Base-by-base conservation (phyloP, 148 eudicot species). In the Fagopyrum homotropicum region DNA sequence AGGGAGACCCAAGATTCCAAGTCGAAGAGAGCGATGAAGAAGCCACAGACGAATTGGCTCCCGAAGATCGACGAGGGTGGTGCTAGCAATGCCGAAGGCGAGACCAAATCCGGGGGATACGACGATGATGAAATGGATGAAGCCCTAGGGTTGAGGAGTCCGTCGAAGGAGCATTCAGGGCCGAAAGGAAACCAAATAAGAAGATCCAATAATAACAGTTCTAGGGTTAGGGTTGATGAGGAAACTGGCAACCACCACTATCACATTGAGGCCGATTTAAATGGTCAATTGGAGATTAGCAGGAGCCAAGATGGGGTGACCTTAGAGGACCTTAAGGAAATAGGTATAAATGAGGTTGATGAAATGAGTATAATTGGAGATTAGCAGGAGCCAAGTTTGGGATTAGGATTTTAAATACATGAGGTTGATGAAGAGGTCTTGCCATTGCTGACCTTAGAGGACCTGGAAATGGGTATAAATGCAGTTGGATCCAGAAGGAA, bases 301-400 rank as follows among this genome's bases (percentile, higher is more conserved):
- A 74, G 78, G 44, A 73, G 76, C 12, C 73, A 76, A 5, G 81
- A 87, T 73, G 90, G 88, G 45, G 88, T 90, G 44, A 85, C 85
- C 44, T 90, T 90, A 4, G 88, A n/a, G n/a, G n/a, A n/a, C n/a
- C n/a, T n/a, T n/a, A n/a, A n/a, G n/a, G n/a, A n/a, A n/a, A n/a
- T n/a, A n/a, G n/a, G n/a, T n/a, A n/a, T n/a, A 90, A 79, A 79
- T 90, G 94, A 88, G 73, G 94, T 90, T 45, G 91, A n/a, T n/a
- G n/a, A n/a, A n/a, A n/a, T n/a, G n/a, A n/a, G n/a, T n/a, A n/a
- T n/a, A n/a, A n/a, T n/a, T n/a, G n/a, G n/a, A n/a, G n/a, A n/a
- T n/a, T n/a, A n/a, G n/a, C n/a, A n/a, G n/a, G n/a, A n/a, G n/a
- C n/a, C n/a, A n/a, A n/a, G n/a, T n/a, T n/a, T n/a, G n/a, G n/a